Base-by-base conservation (phyloP, 2,329 filamentous ascomycete genomes). In the Apiospora arundinis region DNA sequence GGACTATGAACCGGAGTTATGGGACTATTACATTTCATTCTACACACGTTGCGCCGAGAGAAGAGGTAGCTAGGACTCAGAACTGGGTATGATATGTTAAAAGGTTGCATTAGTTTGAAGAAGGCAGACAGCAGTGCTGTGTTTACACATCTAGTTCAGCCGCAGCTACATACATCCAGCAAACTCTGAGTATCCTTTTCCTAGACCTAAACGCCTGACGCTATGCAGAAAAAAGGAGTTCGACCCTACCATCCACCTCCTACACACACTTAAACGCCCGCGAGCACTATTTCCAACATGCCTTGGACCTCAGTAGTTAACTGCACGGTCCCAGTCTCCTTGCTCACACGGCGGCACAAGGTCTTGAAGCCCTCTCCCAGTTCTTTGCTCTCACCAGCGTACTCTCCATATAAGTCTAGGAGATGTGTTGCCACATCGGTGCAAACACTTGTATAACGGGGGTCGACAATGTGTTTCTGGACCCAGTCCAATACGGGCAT, bases 401-500 rank as follows among this genome's bases (percentile, higher is more conserved):
- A 92, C 79, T 93, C 92, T 42, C 92, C 91, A 81, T 98, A 99
- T 48, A 98, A 85, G 78, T 99, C 95, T 25, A 98, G 85, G 46
- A 98, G 85, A 72, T 95, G 87, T 77, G 97, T 88, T 21, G 92
- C 92, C 28, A 96, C 90, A 81, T 98, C 95, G 32, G 95, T 92
- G 78, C 93, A 95, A 45, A 97, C 84, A 72, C 88, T 88, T 67
- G 96, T 91, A 80, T 96, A 93, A 70, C 93, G 90, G 45, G 95
- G 94, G 79, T 98, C 92, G 49, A 91, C 88, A 75, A 99, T 92
- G 82, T 95, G 90, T 75, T 89, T 91, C 80, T 91, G 90, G 12
- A 95, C 88, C 95, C 95, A 98, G 78, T 89, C 89, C 69, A 99
- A 85, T 16, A 98, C 88, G 0, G 95, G 95, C 80, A 94, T 89